phyloP scores from a whole-genome alignment of 2,329 filamentous ascomycete genomes.

The Aspergillus latus region DNA sequence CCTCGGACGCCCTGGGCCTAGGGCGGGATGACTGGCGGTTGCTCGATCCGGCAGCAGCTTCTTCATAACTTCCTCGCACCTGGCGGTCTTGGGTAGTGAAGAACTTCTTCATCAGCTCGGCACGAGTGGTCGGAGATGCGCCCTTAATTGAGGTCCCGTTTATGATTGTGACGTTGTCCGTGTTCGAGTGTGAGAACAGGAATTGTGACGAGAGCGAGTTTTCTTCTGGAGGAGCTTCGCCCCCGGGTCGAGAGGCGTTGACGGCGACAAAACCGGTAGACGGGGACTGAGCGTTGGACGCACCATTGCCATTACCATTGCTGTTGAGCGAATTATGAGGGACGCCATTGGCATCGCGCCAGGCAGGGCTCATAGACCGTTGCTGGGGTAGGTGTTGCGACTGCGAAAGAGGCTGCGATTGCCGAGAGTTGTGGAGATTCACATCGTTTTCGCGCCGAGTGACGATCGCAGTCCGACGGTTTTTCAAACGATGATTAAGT shows the following conservation, averaged over 20 bases:
- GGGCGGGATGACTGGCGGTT: slow-evolving; percentile 32
- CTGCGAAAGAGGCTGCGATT: slow-evolving; percentile 26
- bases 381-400: slow-evolving; percentile 23
- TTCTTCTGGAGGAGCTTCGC: slow-evolving; percentile 35
- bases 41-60: slow-evolving; percentile 23
- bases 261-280: slow-evolving; percentile 59
- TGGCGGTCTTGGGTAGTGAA: slow-evolving; percentile 59
- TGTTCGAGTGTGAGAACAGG: slow-evolving; percentile 43
- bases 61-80: slow-evolving; percentile 42
- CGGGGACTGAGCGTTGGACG: slow-evolving; percentile 45
- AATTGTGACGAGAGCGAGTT: slow-evolving; percentile 37
- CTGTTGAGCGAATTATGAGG: not conserved
- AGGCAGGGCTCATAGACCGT: slow-evolving; percentile 38
- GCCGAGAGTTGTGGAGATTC: slow-evolving; percentile 32
- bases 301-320: slow-evolving; percentile 22
- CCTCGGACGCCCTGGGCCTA: slow-evolving; percentile 35
- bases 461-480: slow-evolving; percentile 70
- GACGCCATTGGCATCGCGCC: slow-evolving; percentile 37
- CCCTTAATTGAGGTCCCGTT: slow-evolving; percentile 52
- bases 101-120: slow-evolving; percentile 63
- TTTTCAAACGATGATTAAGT: slow-evolving; percentile 76
- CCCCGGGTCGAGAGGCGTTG: slow-evolving; percentile 51
- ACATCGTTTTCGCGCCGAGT: slow-evolving; percentile 57
- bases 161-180: slow-evolving; percentile 50
- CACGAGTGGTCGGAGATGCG: slow-evolving; percentile 56